These are phyloP conservation scores for Fusarium penzigii DNA, from an alignment of 2,329 filamentous ascomycete genomes.

Conservation along the genomic window DNA sequence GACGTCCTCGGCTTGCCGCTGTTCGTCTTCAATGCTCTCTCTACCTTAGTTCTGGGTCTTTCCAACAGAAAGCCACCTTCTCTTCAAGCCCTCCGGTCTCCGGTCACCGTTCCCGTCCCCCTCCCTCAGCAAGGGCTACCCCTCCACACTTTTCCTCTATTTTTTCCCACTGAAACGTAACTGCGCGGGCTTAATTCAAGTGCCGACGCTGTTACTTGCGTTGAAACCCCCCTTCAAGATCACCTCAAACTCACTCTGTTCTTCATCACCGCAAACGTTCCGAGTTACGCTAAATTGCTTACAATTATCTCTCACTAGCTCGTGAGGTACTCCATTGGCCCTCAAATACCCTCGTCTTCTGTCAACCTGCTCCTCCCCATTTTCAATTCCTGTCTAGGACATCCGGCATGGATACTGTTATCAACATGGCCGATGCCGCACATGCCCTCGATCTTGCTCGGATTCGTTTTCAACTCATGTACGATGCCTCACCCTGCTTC, in stretches of 20 bases:
- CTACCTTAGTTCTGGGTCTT: too few species aligned
- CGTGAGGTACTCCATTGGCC: background rate
- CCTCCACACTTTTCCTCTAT: background rate
- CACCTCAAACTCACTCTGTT: background rate
- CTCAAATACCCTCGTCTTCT: background rate
- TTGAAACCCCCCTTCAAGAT: background rate
- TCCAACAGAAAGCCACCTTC: background rate
- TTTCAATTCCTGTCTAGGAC: constrained; percentile 6
- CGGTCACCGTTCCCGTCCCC: background rate
- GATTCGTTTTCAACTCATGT: constrained; percentile 95
- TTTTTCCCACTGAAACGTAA: background rate
- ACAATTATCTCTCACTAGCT: background rate
- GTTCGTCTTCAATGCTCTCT: background rate
- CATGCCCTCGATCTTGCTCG: constrained; percentile 87
- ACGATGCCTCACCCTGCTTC: constrained; percentile 32
- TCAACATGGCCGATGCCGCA: constrained; percentile 82
- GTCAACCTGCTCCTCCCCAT: background rate
- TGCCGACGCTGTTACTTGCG: background rate
- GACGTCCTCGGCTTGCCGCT: background rate
- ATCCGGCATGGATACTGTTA: constrained; percentile 76
- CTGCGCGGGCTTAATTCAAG: background rate
- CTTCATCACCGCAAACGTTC: background rate
- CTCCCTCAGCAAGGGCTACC: background rate
- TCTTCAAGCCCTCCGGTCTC: background rate
- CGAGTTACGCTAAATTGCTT: background rate